Conservation (phyloP, 176 grass and related monocot species). For the Aegilops sharonensis region DNA sequence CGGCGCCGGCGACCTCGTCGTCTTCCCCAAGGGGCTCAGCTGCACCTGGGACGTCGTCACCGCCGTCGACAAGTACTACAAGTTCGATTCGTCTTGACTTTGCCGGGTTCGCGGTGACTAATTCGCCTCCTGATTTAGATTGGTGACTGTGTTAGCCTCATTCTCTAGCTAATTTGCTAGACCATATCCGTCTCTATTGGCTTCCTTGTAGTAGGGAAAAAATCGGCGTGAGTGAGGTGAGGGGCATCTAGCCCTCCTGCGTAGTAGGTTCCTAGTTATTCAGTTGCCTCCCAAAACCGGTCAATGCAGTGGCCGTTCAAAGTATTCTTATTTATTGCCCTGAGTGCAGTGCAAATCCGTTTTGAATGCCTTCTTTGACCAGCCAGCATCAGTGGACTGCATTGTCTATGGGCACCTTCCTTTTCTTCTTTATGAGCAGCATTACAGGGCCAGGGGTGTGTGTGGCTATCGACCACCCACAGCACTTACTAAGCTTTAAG, state of each 20-base stretch:
- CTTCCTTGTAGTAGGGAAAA: background rate
- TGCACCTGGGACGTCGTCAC: slow-evolving; percentile 88
- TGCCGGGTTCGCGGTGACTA: background rate
- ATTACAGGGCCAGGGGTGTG: background rate
- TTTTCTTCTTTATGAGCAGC: background rate
- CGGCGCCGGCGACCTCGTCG: slow-evolving; percentile 81
- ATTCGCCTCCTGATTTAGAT: slow-evolving; percentile 14
- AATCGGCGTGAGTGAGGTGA: background rate
- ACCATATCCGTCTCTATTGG: background rate
- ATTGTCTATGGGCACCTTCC: background rate
- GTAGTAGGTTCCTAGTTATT: slow-evolving; percentile 34
- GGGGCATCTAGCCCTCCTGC: slow-evolving; percentile 22
- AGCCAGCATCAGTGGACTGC: slow-evolving; percentile 10
- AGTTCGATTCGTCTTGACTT: slow-evolving; percentile 74
- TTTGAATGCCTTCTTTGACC: slow-evolving; percentile 52
- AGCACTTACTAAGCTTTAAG: background rate
- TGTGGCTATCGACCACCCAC: background rate
- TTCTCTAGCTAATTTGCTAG: slow-evolving; percentile 44
- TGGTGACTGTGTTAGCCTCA: slow-evolving; percentile 26
- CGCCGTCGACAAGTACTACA: slow-evolving; percentile 91
- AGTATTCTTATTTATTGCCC: slow-evolving; percentile 43
- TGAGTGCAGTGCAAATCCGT: slow-evolving; percentile 31
- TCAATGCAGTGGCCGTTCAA: slow-evolving; percentile 49
- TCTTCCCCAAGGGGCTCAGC: slow-evolving; percentile 87
- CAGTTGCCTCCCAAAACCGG: slow-evolving; percentile 5